phyloP scores from a whole-genome alignment of 2,329 filamentous ascomycete species.

The Diaporthe longicolla region DNA sequence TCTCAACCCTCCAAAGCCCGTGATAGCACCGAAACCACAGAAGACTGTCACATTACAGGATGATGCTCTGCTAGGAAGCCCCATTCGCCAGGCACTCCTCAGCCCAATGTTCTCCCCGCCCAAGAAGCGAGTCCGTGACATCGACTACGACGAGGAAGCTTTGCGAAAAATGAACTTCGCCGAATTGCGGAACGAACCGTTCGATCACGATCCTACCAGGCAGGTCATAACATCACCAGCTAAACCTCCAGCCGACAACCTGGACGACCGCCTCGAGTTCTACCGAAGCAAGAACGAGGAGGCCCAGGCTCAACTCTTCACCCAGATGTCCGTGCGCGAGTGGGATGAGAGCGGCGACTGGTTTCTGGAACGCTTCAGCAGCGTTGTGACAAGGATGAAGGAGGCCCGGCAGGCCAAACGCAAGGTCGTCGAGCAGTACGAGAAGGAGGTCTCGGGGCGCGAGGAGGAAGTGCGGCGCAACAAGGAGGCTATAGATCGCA shows the following conservation, averaged over 20 bases:
- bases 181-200: conserved; percentile 65
- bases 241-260: conserved; percentile 54
- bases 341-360: conserved; percentile 74
- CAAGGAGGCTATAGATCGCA: conserved; percentile 68
- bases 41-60: conserved; percentile 37
- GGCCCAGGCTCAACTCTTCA: conserved; percentile 64
- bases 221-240: conserved; percentile 56
- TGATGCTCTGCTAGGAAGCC: conserved; percentile 42
- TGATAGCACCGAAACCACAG: conserved; percentile 35
- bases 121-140: conserved; percentile 60
- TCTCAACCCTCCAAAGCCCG: conserved; percentile 39
- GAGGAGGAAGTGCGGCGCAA: conserved; percentile 68
- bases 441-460: conserved; percentile 67
- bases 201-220: conserved; percentile 70
- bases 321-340: conserved; percentile 66
- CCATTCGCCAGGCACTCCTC: conserved; percentile 42
- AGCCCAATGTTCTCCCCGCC: conserved; percentile 36
- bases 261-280: conserved; percentile 65
- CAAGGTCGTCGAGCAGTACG: conserved; percentile 64
- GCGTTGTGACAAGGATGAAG: conserved; percentile 63
- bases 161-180: conserved; percentile 68
- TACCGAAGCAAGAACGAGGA: conserved; percentile 61
- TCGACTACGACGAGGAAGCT: conserved; percentile 71
- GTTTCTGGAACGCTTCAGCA: conserved; percentile 69
- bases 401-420: conserved; percentile 65